Evolutionary conservation across 768 basidiomycete genomes (phyloP).

Genomic region (Dentipellis fragilis): DNA sequence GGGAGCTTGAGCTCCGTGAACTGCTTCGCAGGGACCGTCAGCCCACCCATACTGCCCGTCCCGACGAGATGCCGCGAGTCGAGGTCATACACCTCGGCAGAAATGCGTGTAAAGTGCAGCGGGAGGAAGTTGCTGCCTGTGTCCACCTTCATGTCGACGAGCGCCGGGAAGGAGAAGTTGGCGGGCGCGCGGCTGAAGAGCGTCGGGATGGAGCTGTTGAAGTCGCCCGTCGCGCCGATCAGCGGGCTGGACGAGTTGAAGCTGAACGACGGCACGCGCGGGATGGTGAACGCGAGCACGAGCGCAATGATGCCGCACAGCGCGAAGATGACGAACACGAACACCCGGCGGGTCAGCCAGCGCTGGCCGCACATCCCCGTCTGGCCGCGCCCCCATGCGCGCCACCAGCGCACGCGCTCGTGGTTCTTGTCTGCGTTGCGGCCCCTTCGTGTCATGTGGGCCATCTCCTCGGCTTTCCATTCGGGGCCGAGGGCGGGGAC

Average conservation of each 20-base stretch:
- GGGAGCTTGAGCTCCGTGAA: conserved; percentile 63
- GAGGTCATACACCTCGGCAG: conserved; percentile 63
- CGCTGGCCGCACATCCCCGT: conserved; percentile 72
- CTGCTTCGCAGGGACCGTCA: conserved; percentile 54
- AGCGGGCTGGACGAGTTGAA: conserved; percentile 55
- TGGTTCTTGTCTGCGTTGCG: conserved; percentile 53
- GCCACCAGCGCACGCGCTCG: conserved; percentile 49
- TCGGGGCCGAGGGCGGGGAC: conserved; percentile 88
- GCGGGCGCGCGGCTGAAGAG: conserved; percentile 70
- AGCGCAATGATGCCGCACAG: conserved; percentile 30
- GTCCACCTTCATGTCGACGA: conserved; percentile 66
- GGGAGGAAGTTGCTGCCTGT: conserved; percentile 71
- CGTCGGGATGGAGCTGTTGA: conserved; percentile 44
- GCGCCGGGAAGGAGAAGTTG: conserved; percentile 84
- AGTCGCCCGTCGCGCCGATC: conserved; percentile 43
- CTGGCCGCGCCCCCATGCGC: conserved; percentile 69
- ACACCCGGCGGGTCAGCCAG: conserved; percentile 54
- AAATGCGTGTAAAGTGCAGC: conserved; percentile 56
- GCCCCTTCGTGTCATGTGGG: conserved; percentile 63
- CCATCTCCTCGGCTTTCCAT: conserved; percentile 76
- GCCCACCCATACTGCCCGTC: conserved; percentile 47
- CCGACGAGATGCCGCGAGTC: conserved; percentile 56
- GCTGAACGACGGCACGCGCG: conserved; percentile 66
- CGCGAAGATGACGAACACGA: conserved; percentile 62
- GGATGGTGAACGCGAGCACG: conserved; percentile 69